A percentile compares a stretch with the other conserved stretches of the same genome.
phyloP scores from a whole-genome alignment of 2,329 filamentous ascomycete genomes.

The Diaporthe sp. region DNA sequence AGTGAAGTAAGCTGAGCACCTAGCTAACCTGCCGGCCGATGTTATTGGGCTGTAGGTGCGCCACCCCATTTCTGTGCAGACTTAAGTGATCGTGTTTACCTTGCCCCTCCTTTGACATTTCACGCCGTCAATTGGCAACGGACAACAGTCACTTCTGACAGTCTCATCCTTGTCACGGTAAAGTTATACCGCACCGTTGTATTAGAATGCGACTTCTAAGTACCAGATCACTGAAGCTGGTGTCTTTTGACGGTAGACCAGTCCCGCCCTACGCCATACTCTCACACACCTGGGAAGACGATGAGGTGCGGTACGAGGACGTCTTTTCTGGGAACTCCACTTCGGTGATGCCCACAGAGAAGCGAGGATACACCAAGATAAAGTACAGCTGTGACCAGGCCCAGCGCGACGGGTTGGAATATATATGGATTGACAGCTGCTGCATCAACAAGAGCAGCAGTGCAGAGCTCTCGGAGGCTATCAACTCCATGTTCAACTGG shows the following conservation, averaged over 20 bases:
- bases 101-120: background rate
- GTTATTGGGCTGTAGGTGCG: background rate
- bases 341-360: background rate
- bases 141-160: background rate
- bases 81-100: background rate
- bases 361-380: background rate
- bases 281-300: background rate
- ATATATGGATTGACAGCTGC: constrained; percentile 9
- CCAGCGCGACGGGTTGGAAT: background rate
- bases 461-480: constrained; percentile 5
- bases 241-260: background rate
- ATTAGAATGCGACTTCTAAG: background rate
- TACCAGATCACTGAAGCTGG: background rate
- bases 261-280: background rate
- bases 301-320: background rate
- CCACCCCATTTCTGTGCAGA: background rate
- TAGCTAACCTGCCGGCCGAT: background rate
- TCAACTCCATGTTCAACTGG: constrained; percentile 19
- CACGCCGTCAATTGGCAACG: background rate
- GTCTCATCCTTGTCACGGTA: background rate
- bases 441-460: constrained; percentile 13
- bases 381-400: background rate
- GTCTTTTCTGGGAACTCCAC: background rate
- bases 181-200: background rate
- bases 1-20: background rate